Base-by-base conservation (phyloP, 768 basidiomycete genomes). In the Cystofilobasidium capitatum region DNA sequence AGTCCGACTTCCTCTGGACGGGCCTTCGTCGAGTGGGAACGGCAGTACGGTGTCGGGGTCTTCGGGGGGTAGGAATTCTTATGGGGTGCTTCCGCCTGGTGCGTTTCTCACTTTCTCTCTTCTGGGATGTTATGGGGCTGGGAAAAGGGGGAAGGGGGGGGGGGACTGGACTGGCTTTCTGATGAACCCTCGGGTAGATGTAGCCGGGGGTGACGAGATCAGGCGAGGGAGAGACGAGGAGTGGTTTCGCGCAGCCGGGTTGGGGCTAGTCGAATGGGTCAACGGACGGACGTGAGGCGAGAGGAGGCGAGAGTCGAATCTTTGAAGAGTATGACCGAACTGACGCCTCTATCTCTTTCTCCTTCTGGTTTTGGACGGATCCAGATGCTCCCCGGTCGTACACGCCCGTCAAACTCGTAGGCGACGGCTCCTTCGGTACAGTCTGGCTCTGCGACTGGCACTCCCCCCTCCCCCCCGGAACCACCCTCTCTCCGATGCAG, bases 391-490 rank as follows among this genome's bases (percentile, higher is more conserved):
- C 68, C 20, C 86, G 92, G 73, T 87, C 87, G 24, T 99, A 93
- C 77, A 93, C 92, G 35, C 88, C 90, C 58, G 84, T 98, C 81
- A 98, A 98, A 81, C 87, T 89, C 70, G 84, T 99, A 77, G 96
- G 96, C 47, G 94, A 97, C 77, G 96, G 96, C 64, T 97, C 94
- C 8, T 98, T 99, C 75, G 96, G 96, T 61, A 98, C 92, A 4
- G 96, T 99, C 71, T 91, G 89, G 86, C 83, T 99, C 73, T 96
- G 93, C 78, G 96, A 99, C 82, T 99, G 94, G 94, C 91, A 96
- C 82, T 90, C 89, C 75, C 85, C 88, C 70, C 81, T 98, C 76
- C 90, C 91, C 76, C 86, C 90, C 77, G 88, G 89, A 81, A 89
- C 89, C 61, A 86, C 87, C 49, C 79, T 91, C 70, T 91, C 91